Evolutionary conservation across 2,329 filamentous ascomycete species (phyloP).

Genomic region (Cytospora paraplurivora): DNA sequence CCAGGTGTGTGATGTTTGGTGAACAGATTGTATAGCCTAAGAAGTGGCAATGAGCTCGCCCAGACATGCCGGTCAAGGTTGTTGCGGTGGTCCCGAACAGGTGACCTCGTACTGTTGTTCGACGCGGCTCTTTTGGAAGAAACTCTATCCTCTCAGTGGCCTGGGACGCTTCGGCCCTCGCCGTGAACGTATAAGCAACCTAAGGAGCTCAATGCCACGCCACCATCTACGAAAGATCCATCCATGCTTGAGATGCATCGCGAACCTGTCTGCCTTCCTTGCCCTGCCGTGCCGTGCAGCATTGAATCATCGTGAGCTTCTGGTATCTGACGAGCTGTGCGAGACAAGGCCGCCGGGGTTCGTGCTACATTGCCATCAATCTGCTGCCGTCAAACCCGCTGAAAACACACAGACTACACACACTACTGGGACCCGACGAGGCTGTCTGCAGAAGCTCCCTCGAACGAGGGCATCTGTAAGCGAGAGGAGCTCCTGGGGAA

Average conservation of each 20-base stretch:
- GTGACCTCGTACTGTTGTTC: background rate
- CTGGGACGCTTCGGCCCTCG: background rate
- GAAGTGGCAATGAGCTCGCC: too few relatives aligned
- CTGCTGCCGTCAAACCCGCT: constrained; percentile 55
- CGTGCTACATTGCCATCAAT: constrained; percentile 64
- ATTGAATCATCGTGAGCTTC: constrained; percentile 43
- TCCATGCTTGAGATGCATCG: too few relatives aligned
- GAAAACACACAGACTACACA: constrained; percentile 59
- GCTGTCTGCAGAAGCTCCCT: constrained; percentile 63
- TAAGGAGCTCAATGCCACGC: constrained; percentile 22
- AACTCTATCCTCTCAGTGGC: background rate
- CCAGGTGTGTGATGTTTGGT: too few relatives aligned
- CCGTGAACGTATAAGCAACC: background rate
- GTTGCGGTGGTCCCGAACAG: too few relatives aligned
- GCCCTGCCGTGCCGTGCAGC: too few relatives aligned
- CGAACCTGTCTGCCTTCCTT: too few relatives aligned
- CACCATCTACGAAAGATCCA: constrained; percentile 21
- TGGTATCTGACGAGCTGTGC: constrained; percentile 46
- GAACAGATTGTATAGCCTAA: too few relatives aligned
- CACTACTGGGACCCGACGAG: constrained; percentile 67
- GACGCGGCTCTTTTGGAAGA: background rate
- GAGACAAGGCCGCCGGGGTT: constrained; percentile 42
- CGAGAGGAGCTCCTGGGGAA: constrained; percentile 59
- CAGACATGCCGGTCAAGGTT: too few relatives aligned
- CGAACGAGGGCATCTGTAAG: constrained; percentile 60